Base-by-base conservation (phyloP, 176 grass and related monocot species). In the barley (Hordeum vulgare) region DNA sequence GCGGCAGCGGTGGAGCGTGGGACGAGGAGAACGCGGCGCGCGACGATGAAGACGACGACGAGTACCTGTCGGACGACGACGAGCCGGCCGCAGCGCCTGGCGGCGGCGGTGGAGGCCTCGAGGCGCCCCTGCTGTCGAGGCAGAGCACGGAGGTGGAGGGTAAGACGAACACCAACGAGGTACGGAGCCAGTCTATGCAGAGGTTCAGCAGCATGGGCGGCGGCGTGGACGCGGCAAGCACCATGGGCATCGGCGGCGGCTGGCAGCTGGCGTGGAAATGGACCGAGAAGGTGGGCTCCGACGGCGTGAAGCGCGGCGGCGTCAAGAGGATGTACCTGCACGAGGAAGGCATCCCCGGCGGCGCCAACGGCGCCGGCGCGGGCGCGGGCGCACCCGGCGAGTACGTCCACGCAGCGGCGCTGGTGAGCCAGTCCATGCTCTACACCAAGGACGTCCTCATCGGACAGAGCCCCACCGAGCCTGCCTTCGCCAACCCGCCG, bases 261-360 rank as follows among this genome's bases (percentile, higher is more conserved):
- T 98, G 96, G 92, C 93, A 98, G 80, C 85, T 98, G 25, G 95
- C 92, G 20, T 98, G 92, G 92, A 93, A 98, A 76, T 90, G 90
- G 92, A 86, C 86, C 0, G 89, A 91, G 58, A 85, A 83, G 28
- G 86, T 88, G 3, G 84, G 85, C 0, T 11, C 65, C 1, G 90
- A 97, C 21, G 92, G 92, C 47, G 74, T 70, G 6, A 85, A 61
- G 39, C 85, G 87, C 54, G 87, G 92, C 7, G 74, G 35, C 8
- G 85, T 91, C 10, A 98, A 98, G 80, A 86, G 93, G 68, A 94
- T 98, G 78, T 98, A 94, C 78, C 77, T 98, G 82, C 89, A 86
- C 83, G 92, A 98, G 78, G 90, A 90, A 20, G 90, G 71, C 15
- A 44, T 33, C 21, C 21, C 61, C 6, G 26, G 83, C 7, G 73